Conservation (phyloP, 2,329 filamentous ascomycete genomes). For the Arthrinium phaeospermum region DNA sequence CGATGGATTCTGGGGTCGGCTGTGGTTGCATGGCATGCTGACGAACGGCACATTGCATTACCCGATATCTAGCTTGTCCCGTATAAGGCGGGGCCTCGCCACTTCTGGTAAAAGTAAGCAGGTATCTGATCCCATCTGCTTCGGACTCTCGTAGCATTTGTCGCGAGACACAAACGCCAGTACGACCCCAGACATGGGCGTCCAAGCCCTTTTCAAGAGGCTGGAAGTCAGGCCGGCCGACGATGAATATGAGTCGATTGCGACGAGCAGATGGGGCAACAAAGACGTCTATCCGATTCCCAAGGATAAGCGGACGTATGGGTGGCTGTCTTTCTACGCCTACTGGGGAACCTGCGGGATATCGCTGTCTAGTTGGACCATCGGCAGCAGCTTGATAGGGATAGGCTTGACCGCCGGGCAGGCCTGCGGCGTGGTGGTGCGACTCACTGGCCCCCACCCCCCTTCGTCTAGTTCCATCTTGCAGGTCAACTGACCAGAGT, state of each 20-base stretch:
- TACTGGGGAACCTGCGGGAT: slow-evolving; percentile 28
- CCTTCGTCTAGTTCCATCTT: background rate
- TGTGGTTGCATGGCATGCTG: too few species aligned
- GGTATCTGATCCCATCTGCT: background rate
- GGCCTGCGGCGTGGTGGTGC: slow-evolving; percentile 25
- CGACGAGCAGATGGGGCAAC: slow-evolving; percentile 27
- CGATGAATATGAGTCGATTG: slow-evolving; percentile 26
- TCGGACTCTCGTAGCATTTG: background rate
- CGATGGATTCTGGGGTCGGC: too few species aligned
- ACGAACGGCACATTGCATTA: too few species aligned
- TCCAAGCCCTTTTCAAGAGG: slow-evolving; percentile 18
- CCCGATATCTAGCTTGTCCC: too few species aligned
- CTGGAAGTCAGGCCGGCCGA: slow-evolving; percentile 27
- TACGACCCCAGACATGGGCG: slow-evolving; percentile 6
- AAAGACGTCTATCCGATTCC: slow-evolving; percentile 26
- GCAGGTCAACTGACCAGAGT: too few species aligned
- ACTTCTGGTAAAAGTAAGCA: too few species aligned
- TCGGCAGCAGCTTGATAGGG: slow-evolving; percentile 26
- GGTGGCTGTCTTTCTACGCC: slow-evolving; percentile 26
- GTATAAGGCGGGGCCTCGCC: too few species aligned
- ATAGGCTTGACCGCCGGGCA: slow-evolving; percentile 26
- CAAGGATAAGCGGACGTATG: slow-evolving; percentile 26
- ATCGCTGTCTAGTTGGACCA: slow-evolving; percentile 27
- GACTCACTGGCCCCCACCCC: background rate
- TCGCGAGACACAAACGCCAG: background rate